Percentiles rank a stretch among this genome's conserved stretches.
Evolutionary conservation across 2,329 filamentous ascomycete genomes (phyloP).

Genomic region (Diaporthe longicolla): DNA sequence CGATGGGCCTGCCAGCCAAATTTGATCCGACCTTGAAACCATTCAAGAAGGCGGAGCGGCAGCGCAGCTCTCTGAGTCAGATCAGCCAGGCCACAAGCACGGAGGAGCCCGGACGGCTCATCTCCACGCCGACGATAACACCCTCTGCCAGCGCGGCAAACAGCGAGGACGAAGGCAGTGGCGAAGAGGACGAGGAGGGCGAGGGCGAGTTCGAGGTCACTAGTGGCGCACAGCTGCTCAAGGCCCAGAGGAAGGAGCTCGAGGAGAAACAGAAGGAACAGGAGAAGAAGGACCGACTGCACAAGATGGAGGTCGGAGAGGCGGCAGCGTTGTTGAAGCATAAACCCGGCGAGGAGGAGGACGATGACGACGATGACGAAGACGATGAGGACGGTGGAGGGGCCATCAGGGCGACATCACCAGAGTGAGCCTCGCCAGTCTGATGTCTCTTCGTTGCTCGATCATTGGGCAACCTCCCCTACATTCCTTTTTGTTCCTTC

Average conservation of each 20-base stretch:
- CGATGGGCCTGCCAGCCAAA: conserved; percentile 71
- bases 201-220: conserved; percentile 61
- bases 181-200: conserved; percentile 54
- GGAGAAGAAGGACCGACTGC: conserved; percentile 67
- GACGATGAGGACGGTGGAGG: conserved; percentile 40
- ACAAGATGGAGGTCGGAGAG: conserved; percentile 73
- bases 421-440: conserved; percentile 17
- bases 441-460: not conserved
- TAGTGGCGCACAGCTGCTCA: conserved; percentile 56
- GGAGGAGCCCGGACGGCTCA: conserved; percentile 42
- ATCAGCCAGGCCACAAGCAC: conserved; percentile 42
- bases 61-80: conserved; percentile 47
- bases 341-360: conserved; percentile 42
- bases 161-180: conserved; percentile 44
- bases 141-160: conserved; percentile 45
- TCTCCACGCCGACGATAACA: conserved; percentile 40
- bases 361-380: conserved; percentile 49
- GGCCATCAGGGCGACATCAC: conserved; percentile 32
- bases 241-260: conserved; percentile 61
- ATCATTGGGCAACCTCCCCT: not conserved
- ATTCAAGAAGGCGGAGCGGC: conserved; percentile 51
- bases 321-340: conserved; percentile 63
- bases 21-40: conserved; percentile 77
- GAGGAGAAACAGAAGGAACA: conserved; percentile 50
- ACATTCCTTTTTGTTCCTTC: not conserved